Evolutionary conservation across 306 rosid genomes (phyloP).

Genomic region (Vicia faba): DNA sequence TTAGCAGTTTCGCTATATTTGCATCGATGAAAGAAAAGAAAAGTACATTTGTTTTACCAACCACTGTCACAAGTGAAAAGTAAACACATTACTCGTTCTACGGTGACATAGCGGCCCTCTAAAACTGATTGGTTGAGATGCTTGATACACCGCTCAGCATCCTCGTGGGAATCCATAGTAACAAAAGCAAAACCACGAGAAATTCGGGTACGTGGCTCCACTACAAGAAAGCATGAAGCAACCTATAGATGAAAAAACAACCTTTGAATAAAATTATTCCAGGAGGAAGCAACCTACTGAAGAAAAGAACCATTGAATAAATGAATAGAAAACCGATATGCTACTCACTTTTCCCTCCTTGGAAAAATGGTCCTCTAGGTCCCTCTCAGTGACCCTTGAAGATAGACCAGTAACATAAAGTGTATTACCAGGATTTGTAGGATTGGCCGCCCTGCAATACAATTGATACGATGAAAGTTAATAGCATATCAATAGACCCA

Average conservation of each 20-base stretch:
- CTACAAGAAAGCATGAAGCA: slow-evolving; percentile 93
- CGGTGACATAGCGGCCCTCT: slow-evolving; percentile 95
- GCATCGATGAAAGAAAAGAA: slow-evolving; percentile 79
- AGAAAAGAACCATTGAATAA: not conserved
- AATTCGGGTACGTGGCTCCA: slow-evolving; percentile 88
- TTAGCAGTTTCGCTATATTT: slow-evolving; percentile 93
- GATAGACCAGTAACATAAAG: slow-evolving; percentile 97
- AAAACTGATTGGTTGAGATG: slow-evolving; percentile 97
- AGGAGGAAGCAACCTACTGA: not conserved
- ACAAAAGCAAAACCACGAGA: slow-evolving; percentile 99
- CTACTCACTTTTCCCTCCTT: slow-evolving; percentile 88
- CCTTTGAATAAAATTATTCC: slow-evolving; percentile 1
- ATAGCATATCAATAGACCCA: slow-evolving; percentile 17
- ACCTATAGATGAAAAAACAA: slow-evolving; percentile 56
- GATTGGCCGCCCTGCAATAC: slow-evolving; percentile 45
- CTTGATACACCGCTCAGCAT: slow-evolving; percentile 84
- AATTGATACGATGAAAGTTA: slow-evolving; percentile 28
- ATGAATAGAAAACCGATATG: not conserved
- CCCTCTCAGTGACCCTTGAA: slow-evolving; percentile 87
- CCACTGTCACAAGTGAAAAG: slow-evolving; percentile 31
- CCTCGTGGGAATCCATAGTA: slow-evolving; percentile 79
- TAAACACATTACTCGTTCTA: slow-evolving; percentile 80
- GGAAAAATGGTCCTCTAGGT: slow-evolving; percentile 84
- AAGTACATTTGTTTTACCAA: slow-evolving; percentile 36
- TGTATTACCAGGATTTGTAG: slow-evolving; percentile 68